Evolutionary conservation across 2,329 filamentous ascomycete genomes (phyloP), one percentile per base, ranked within the genome.

Genomic region (Verticillium albo-atrum): DNA sequence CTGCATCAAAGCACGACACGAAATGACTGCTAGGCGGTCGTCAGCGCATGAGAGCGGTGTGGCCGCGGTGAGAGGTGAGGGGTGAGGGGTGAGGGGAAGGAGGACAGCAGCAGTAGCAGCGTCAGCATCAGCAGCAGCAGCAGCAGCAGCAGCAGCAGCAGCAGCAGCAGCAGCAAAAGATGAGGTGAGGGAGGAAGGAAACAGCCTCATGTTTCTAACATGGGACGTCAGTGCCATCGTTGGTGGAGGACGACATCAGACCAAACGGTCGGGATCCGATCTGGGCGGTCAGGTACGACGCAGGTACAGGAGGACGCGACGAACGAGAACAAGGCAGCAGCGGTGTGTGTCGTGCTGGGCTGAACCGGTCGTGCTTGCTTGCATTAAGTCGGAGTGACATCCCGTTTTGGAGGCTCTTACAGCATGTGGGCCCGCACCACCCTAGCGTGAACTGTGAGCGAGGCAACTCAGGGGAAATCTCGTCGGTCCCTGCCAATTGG

Each of bases 141-240:
- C n/a, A n/a, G n/a, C n/a, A n/a, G n/a, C n/a, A n/a, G n/a, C n/a
- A n/a, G n/a, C n/a, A n/a, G n/a, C n/a, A n/a, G n/a, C n/a, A n/a
- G n/a, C n/a, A n/a, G n/a, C n/a, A n/a, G n/a, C n/a, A n/a, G n/a
- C n/a, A n/a, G 30, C 30, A 25, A 12, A 47, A 47, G 37, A 47
- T 23, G 37, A 47, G 37, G 20, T 57, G 58, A 55, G 54, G 60
- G 60, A 60, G 42, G 56, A 57, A 61, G 60, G 67, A 72, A 72
- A 72, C 68, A 70, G 65, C 58, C 58, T 67, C 66, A 66, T 69
- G 72, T 73, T 74, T 74, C 70, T 23, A 23, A 47, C 37, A 47
- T 47, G 37, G 20, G 70, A 72, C 62, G 64, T 62, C 56, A 47
- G 42, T 55, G 59, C 55, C 54, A 60, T 42, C 32, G 25, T 28